A percentile compares a stretch with the other conserved stretches of the same genome.
Conservation (phyloP, 768 basidiomycete genomes). For the Phaffia tasmanica region DNA sequence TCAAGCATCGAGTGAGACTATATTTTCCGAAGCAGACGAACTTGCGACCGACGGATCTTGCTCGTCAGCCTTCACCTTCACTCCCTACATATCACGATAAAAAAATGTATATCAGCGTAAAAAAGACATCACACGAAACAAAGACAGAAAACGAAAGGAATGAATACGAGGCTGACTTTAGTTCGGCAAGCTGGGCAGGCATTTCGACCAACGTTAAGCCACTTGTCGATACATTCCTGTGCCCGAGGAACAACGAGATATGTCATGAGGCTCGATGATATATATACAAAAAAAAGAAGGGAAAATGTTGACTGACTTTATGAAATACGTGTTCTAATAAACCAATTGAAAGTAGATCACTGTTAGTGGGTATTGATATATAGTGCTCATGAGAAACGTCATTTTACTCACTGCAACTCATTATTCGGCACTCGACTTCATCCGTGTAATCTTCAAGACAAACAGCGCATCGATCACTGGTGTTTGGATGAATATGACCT, state of each 20-base stretch:
- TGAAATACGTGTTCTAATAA: background rate
- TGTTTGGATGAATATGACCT: slow-evolving; percentile 62
- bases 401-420: slow-evolving; percentile 48
- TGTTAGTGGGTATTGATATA: background rate
- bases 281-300: background rate
- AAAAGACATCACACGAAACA: no score
- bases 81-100: no score
- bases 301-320: background rate
- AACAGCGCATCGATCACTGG: slow-evolving; percentile 54
- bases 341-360: background rate
- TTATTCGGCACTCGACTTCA: slow-evolving; percentile 66
- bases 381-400: background rate
- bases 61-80: no score
- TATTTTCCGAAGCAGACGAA: no score
- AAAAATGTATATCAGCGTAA: no score
- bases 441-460: slow-evolving; percentile 75
- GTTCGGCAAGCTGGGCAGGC: slow-evolving; percentile 85
- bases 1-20: no score
- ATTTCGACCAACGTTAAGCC: slow-evolving; percentile 74
- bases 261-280: background rate
- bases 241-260: slow-evolving; percentile 28
- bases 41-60: no score
- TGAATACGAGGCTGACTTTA: slow-evolving; percentile 32
- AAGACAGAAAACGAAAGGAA: no score
- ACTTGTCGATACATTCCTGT: slow-evolving; percentile 67